These are phyloP conservation scores for Leccinellum rugosiceps DNA, from an alignment of 768 basidiomycete genomes.

Conservation along the genomic window DNA sequence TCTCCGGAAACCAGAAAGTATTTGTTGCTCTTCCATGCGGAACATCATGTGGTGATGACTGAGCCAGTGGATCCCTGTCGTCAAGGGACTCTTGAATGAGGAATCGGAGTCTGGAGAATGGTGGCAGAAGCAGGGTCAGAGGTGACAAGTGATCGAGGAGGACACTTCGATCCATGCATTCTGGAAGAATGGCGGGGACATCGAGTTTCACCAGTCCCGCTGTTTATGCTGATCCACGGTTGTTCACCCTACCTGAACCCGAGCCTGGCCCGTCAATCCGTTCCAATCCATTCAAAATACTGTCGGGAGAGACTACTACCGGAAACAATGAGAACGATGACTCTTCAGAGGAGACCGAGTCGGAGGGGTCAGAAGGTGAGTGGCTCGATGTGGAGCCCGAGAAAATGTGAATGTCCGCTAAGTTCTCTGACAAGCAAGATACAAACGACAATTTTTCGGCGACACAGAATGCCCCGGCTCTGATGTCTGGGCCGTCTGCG, in stretches of 20 bases:
- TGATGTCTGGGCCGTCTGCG: background rate
- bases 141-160: conserved; percentile 18
- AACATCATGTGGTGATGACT: conserved; percentile 42
- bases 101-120: conserved; percentile 16
- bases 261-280: conserved; percentile 1
- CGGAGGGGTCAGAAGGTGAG: conserved; percentile 9
- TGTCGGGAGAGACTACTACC: conserved; percentile 1
- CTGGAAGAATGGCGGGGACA: conserved; percentile 48
- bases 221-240: background rate
- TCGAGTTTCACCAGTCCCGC: conserved; percentile 36
- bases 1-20: conserved; percentile 40
- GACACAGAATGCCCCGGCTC: background rate
- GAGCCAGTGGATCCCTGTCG: conserved; percentile 43
- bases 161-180: conserved; percentile 43
- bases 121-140: conserved; percentile 36
- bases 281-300: conserved; percentile 17
- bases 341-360: background rate
- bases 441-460: background rate
- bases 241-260: background rate
- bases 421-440: background rate
- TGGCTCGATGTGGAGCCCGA: conserved; percentile 7
- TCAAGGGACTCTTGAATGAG: conserved; percentile 17
- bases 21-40: conserved; percentile 45
- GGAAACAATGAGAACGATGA: conserved; percentile 1
- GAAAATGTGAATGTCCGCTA: conserved; percentile 31